Percentiles rank a stretch among this genome's conserved stretches.
Evolutionary conservation across 2,329 filamentous ascomycete genomes (phyloP).

Genomic region (Cryphonectria radicalis): DNA sequence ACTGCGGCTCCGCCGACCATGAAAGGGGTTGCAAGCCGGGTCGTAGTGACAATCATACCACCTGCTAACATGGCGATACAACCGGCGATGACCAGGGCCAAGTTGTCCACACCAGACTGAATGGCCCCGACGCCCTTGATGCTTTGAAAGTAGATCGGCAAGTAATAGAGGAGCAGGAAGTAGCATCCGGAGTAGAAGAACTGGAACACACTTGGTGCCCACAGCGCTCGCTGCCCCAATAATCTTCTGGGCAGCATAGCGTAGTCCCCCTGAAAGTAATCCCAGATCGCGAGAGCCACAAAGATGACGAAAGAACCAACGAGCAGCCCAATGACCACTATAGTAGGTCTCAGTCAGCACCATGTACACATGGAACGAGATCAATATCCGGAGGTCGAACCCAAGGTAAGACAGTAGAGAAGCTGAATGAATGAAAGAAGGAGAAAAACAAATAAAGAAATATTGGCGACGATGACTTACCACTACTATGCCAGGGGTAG

Average conservation of each 20-base stretch:
- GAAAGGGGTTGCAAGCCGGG: constrained; percentile 34
- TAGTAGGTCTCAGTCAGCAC: not conserved
- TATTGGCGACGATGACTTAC: constrained; percentile 40
- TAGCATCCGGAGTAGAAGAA: constrained; percentile 43
- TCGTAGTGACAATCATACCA: constrained; percentile 39
- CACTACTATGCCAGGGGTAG: constrained; percentile 43
- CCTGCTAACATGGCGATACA: constrained; percentile 26
- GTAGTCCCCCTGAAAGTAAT: constrained; percentile 46
- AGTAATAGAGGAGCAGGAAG: constrained; percentile 13
- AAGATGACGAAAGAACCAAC: constrained; percentile 35
- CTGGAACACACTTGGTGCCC: not conserved
- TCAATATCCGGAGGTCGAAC: constrained; percentile 32
- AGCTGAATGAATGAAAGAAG: too few species aligned
- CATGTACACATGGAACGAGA: constrained; percentile 26
- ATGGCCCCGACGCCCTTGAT: constrained; percentile 5
- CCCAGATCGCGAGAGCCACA: constrained; percentile 37
- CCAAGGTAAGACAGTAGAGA: constrained; percentile 31
- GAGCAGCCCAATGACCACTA: constrained; percentile 41
- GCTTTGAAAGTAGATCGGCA: constrained; percentile 19
- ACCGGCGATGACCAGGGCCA: constrained; percentile 9
- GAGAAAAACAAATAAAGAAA: constrained; percentile 28
- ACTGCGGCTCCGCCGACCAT: constrained; percentile 44
- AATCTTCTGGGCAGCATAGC: constrained; percentile 47
- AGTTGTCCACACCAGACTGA: not conserved
- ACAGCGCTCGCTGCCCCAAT: constrained; percentile 36